phyloP scores from a whole-genome alignment of 768 basidiomycete genomes.

The Lepiota brunneoincarnata region DNA sequence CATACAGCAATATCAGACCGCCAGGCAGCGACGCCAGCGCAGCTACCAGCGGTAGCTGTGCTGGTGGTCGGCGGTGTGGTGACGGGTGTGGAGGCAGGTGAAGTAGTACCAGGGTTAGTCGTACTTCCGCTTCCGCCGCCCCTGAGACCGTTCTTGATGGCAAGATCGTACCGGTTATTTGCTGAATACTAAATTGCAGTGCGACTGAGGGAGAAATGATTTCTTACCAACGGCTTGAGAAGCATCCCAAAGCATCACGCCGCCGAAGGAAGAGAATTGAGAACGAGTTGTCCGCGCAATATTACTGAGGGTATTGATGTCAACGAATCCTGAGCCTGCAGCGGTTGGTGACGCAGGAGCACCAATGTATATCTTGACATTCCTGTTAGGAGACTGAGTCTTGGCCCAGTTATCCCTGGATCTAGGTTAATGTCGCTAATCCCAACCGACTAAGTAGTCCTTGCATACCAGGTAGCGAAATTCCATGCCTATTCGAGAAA shows the following conservation, averaged over 20 bases:
- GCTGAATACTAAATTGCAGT: constrained; percentile 14
- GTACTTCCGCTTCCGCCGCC: constrained; percentile 17
- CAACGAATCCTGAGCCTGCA: constrained; percentile 53
- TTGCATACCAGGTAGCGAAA: constrained; percentile 40
- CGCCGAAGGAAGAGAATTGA: constrained; percentile 53
- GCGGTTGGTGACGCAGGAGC: constrained; percentile 50
- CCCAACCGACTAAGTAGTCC: background rate
- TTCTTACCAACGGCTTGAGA: constrained; percentile 35
- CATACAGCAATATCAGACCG: constrained; percentile 32
- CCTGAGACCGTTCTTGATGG: constrained; percentile 39
- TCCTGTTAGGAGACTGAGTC: constrained; percentile 46
- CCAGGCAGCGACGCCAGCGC: constrained; percentile 44
- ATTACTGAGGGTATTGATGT: constrained; percentile 35
- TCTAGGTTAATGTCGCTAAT: background rate
- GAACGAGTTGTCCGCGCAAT: constrained; percentile 38
- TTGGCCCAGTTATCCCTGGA: constrained; percentile 55
- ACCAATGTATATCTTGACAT: constrained; percentile 56
- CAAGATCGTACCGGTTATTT: constrained; percentile 39
- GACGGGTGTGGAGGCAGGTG: constrained; percentile 15
- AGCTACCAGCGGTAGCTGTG: constrained; percentile 29
- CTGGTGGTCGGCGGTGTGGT: constrained; percentile 19
- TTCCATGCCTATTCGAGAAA: constrained; percentile 36
- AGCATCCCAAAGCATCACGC: constrained; percentile 42
- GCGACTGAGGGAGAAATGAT: background rate
- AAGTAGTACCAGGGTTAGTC: constrained; percentile 14